Evolutionary conservation across 352 stramenopile genomes (phyloP), one percentile per base, ranked within the genome.

Genomic region (Pythium sp.): DNA sequence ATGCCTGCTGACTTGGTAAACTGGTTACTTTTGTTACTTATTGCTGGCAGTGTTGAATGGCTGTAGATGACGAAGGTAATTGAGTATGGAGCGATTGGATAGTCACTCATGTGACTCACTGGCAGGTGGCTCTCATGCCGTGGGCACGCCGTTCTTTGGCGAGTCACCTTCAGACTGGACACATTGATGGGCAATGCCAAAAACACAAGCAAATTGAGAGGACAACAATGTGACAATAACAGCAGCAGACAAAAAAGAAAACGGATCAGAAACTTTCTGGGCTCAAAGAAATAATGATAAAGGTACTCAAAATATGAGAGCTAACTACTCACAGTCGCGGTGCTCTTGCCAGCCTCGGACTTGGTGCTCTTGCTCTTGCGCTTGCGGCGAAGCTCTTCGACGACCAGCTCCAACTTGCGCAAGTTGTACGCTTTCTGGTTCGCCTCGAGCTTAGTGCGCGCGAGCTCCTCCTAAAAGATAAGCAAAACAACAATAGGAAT

Each of bases 401-500:
- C 60, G 8, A 86, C 66, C 9, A 86, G 66, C 67, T 88, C 76
- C 18, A 86, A 32, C 34, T 80, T 80, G 26, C 70, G 72, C 26
- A 88, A 47, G 11, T 88, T 75, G 26, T 81, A 64, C 3, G 78
- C 69, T 41, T 81, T 84, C 68, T 86, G 78, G 60, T 73, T 86
- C 20, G 76, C 74, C 7, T 84, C 78, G 18, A 88, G 65, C 58
- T 88, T 88, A 3, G 76, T 83, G 41, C 76, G 72, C 18, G 80
- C 78, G 36, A 88, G 58, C n/a, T 88, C 78, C 58, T 87, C 75
- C 72, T 76, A 43, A 22, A 51, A 9, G 15, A 22, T 22, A 51
- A 51, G 15, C 14, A n/a, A 47, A 20, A 47, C 14, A 22, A 11
- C 43, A 51, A 51, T 22, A 22, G 15, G 1, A 51, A 51, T 22